Conservation (phyloP, 176 grass and related monocot species). For the Oryza punctata region DNA sequence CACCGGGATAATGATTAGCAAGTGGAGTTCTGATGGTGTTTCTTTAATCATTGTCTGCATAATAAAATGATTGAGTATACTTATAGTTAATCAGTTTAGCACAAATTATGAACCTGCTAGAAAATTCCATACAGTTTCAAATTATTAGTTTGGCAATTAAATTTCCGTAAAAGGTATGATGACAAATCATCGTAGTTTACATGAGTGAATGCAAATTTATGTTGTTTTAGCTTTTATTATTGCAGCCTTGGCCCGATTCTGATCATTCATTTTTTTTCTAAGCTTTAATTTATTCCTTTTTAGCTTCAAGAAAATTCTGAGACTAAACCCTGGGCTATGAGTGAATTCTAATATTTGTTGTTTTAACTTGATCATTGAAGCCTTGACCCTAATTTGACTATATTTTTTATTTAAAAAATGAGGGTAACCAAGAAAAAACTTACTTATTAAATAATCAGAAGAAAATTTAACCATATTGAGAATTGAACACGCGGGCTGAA, state of each 20-base stretch:
- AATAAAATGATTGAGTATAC: not conserved
- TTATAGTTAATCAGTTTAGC: not conserved
- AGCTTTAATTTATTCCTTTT: not conserved
- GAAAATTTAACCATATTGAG: too few relatives aligned
- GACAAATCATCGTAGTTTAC: not conserved
- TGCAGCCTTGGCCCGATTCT: not conserved
- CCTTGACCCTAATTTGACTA: not conserved
- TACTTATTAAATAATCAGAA: too few relatives aligned
- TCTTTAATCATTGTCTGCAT: not conserved
- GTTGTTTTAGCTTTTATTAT: not conserved
- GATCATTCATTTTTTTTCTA: too few relatives aligned
- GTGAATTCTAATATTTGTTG: not conserved
- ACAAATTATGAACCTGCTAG: not conserved
- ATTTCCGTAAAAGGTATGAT: not conserved
- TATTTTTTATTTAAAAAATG: not conserved
- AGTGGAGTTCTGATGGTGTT: not conserved
- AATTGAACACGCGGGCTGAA: too few relatives aligned
- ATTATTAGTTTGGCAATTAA: not conserved
- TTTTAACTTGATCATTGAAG: not conserved
- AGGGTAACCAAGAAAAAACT: too few relatives aligned
- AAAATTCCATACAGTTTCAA: not conserved
- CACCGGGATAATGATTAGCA: not conserved
- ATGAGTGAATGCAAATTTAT: not conserved
- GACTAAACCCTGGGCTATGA: too few relatives aligned
- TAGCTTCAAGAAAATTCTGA: not conserved